Evolutionary conservation across 2,329 filamentous ascomycete genomes (phyloP).

Genomic region (Phaeosphaeriaceae sp.): DNA sequence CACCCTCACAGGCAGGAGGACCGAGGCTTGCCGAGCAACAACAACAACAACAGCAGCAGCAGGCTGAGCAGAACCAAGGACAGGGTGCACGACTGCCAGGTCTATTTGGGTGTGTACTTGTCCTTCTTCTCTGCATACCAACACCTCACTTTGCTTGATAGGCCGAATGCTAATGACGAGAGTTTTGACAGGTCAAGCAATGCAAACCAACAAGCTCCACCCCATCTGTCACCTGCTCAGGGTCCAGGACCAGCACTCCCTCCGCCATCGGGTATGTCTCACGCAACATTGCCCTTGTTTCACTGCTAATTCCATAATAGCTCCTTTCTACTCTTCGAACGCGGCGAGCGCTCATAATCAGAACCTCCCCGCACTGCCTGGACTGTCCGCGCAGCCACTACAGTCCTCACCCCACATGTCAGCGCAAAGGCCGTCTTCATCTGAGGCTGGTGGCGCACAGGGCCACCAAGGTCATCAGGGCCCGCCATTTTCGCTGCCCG

Average conservation of each 20-base stretch:
- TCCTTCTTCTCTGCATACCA: conserved; percentile 1
- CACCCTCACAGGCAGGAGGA: conserved; percentile 52
- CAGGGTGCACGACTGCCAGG: conserved; percentile 44
- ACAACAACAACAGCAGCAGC: conserved; percentile 44
- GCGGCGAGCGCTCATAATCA: conserved; percentile 47
- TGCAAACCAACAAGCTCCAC: conserved; percentile 38
- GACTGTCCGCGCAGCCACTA: conserved; percentile 53
- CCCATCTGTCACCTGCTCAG: conserved; percentile 46
- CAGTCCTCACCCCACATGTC: conserved; percentile 50
- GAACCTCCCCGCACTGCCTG: conserved; percentile 53
- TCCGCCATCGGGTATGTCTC: conserved; percentile 47
- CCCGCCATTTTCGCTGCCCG: conserved; percentile 53
- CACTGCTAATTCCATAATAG: conserved; percentile 30
- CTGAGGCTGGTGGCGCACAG: conserved; percentile 45
- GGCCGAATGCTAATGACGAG: not conserved
- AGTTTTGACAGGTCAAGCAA: conserved; percentile 35
- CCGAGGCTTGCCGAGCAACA: conserved; percentile 44
- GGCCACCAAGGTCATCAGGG: conserved; percentile 42
- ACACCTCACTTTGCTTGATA: not conserved
- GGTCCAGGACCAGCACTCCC: conserved; percentile 47
- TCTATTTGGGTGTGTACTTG: conserved; percentile 43
- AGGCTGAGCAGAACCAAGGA: conserved; percentile 43
- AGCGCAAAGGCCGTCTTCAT: conserved; percentile 44
- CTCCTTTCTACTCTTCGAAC: conserved; percentile 51
- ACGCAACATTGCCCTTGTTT: conserved; percentile 9